Evolutionary conservation across 2,329 filamentous ascomycete genomes (phyloP), one percentile per base, ranked within the genome.

Genomic region (Beauveria medogensis): DNA sequence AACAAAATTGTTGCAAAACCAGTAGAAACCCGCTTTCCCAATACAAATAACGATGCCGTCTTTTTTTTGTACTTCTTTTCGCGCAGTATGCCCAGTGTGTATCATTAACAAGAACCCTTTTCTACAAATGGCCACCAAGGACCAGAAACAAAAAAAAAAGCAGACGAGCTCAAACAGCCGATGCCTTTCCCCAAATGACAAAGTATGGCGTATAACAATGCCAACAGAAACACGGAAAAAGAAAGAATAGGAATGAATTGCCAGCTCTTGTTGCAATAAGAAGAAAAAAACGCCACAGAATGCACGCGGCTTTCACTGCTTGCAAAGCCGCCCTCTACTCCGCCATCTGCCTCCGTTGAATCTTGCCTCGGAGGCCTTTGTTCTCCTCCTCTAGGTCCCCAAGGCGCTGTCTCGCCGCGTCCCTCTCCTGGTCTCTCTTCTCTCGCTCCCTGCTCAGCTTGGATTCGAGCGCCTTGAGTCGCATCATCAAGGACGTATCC

Each of bases 371-470:
- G 63, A 94, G 74, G 65, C 89, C 85, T 65, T 87, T 82, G 69
- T 91, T 91, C 75, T 92, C 88, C 59, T 82, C 78, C 70, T 87
- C 83, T n/a, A 88, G 82, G 63, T 92, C 89, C 62, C 91, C 87
- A 0, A 96, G 75, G 57, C 93, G 80, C 75, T 92, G 89, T 59
- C 90, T 79, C 30, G 93, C 93, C 26, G 91, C 92, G 53, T 83
- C 88, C 3, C 94, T 85, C 74, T 99, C 94, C 62, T 96, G 78
- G 58, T 95, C 78, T 50, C 94, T 79, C 1, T 87, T 92, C 73
- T 97, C 94, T 16, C 94, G 80, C 76, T 99, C 94, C 51, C 90
- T 87, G 73, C 96, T 96, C 20, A 99, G 79, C 67, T 95, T 85
- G 65, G 88, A 83, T 78, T 99, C 94, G 66, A 97, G 78, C 70